Percentiles rank a stretch among this genome's conserved stretches.
phyloP scores from a whole-genome alignment of 176 grass and related monocot genomes.

The Puya raimondii region DNA sequence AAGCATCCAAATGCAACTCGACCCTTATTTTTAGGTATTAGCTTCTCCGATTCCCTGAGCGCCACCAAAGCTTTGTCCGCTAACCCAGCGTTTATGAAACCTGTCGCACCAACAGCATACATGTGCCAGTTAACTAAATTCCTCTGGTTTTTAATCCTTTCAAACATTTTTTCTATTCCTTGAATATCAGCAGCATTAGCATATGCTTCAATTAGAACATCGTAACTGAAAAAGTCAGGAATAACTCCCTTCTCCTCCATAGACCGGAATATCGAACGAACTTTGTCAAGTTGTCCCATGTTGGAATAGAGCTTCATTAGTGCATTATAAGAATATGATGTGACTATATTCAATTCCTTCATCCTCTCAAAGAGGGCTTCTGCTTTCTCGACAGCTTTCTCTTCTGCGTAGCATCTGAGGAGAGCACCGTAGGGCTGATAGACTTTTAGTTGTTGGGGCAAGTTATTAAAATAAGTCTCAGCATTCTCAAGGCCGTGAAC shows the following conservation, averaged over 20 bases:
- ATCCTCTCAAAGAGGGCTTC: slow-evolving; percentile 44
- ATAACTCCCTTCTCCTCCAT: slow-evolving; percentile 29
- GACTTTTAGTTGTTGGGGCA: slow-evolving; percentile 30
- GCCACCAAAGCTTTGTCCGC: slow-evolving; percentile 21
- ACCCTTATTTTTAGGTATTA: slow-evolving; percentile 16
- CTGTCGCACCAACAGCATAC: slow-evolving; percentile 17
- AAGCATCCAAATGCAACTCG: slow-evolving; percentile 32
- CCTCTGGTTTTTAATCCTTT: slow-evolving; percentile 1
- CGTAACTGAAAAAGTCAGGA: slow-evolving; percentile 31
- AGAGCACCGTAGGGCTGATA: slow-evolving; percentile 46
- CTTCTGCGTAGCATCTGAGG: slow-evolving; percentile 43
- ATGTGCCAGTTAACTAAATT: slow-evolving; percentile 22
- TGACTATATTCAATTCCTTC: slow-evolving; percentile 15
- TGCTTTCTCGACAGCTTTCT: slow-evolving; percentile 26
- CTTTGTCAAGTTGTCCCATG: slow-evolving; percentile 25
- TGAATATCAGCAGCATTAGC: slow-evolving; percentile 25
- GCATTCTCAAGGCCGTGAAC: slow-evolving; percentile 34
- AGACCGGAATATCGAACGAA: slow-evolving; percentile 17
- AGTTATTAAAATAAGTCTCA: slow-evolving; percentile 37
- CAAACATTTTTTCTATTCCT: slow-evolving; percentile 23
- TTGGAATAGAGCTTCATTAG: slow-evolving; percentile 43
- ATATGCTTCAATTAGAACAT: slow-evolving; percentile 16
- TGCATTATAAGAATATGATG: slow-evolving; percentile 22
- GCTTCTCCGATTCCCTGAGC: slow-evolving; percentile 31
- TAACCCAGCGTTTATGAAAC: slow-evolving; percentile 29